Base-by-base conservation (phyloP, 2,329 filamentous ascomycete genomes). In the Alternaria ethzedia region DNA sequence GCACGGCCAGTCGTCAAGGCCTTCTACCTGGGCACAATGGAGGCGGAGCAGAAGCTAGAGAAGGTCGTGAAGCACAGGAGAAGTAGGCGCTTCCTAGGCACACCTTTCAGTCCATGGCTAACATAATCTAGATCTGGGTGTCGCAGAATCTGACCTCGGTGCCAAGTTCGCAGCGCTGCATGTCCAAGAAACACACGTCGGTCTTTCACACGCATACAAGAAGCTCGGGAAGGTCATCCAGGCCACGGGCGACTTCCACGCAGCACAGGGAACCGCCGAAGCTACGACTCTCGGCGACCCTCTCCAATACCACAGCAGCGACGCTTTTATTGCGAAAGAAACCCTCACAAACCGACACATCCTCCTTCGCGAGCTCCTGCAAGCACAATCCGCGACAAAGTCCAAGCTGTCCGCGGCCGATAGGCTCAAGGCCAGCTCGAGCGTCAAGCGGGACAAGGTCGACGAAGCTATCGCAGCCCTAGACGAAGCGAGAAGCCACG, bases 301-400 rank as follows among this genome's bases (percentile, higher is more conserved):
- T 11, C 89, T 99, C 66, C 92, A 94, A 74, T 97, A 98, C 78
- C 94, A 98, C 82, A 97, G 94, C 47, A 90, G 93, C 61, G 96
- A 99, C 80, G 93, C 96, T 47, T 97, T 97, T 78, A 97, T 98
- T 72, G 96, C 98, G 70, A 99, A 99, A 81, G 96, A 99, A 79
- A 97, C 94, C 11, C 87, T 99, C 67, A 99, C 96, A 5, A 99
- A 99, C 82, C 92, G 96, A 12, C 96, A 99, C 82, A 97, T 99
- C 66, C 87, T 99, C 20, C 91, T 97, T 46, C 93, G 96, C 63
- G 96, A 99, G 76, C 89, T 98, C 63, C 83, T 97, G 25, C 93
- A 97, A 80, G 94, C 96, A 1, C 94, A 98, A 78, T 92, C 97
- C 78, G 86, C 85, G 21, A 94, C 94, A 2, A 89, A 92, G 66